Evolutionary conservation across 768 basidiomycete species (phyloP).

Genomic region (Naganishia vaughanmartiniae): DNA sequence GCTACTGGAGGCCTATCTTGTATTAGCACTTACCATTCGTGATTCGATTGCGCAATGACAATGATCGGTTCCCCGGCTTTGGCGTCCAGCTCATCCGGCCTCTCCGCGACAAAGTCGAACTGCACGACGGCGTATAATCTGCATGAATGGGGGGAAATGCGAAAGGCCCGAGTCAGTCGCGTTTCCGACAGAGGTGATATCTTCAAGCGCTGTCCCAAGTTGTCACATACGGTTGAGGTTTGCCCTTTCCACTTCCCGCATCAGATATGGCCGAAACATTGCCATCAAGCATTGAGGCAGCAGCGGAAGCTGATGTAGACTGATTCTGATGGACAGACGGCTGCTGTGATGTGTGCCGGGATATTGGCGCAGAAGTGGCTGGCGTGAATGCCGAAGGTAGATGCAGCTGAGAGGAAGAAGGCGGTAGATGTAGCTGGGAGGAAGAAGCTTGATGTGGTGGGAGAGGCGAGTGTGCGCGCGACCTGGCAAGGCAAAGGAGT

Average conservation of each 20-base stretch:
- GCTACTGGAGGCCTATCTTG: too few species aligned
- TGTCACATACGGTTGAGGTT: conserved; percentile 27
- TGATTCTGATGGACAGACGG: neutral
- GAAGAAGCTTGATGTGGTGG: conserved; percentile 11
- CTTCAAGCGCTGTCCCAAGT: neutral
- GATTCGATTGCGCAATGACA: conserved; percentile 98
- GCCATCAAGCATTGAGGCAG: conserved; percentile 11
- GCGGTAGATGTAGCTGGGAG: conserved; percentile 3
- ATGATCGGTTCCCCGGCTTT: conserved; percentile 90
- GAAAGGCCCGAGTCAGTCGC: neutral
- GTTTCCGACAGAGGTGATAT: neutral
- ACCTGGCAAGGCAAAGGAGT: conserved; percentile 1
- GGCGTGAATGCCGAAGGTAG: neutral
- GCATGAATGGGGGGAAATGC: neutral
- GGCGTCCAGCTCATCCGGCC: conserved; percentile 92
- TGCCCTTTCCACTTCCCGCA: conserved; percentile 54
- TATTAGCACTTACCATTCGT: conserved; percentile 69
- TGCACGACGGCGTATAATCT: conserved; percentile 92
- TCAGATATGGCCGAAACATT: conserved; percentile 15
- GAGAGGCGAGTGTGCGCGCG: neutral
- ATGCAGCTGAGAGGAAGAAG: neutral
- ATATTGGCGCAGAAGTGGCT: conserved; percentile 27
- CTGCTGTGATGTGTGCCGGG: conserved; percentile 6
- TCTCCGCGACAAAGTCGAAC: conserved; percentile 93
- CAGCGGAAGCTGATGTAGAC: conserved; percentile 4